These are phyloP conservation scores for Aspergillus sp. DNA, from an alignment of 2,329 filamentous ascomycete genomes.

Conservation along the genomic window DNA sequence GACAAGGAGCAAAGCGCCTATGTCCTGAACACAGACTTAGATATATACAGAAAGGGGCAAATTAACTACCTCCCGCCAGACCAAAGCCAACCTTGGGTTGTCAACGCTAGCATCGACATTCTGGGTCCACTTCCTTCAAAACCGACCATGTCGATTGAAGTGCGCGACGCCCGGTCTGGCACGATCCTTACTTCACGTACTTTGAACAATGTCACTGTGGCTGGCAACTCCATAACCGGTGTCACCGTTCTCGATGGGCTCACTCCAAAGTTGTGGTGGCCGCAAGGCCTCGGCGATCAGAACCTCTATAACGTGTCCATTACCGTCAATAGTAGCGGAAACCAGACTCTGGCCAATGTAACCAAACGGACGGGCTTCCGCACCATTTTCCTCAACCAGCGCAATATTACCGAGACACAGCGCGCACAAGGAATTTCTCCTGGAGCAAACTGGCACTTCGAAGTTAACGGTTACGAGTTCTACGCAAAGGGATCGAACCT, in stretches of 20 bases:
- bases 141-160: constrained; percentile 50
- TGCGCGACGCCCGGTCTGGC: constrained; percentile 48
- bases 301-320: constrained; percentile 60
- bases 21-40: constrained; percentile 57
- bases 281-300: constrained; percentile 58
- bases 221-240: constrained; percentile 53
- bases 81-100: constrained; percentile 59
- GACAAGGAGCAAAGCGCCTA: constrained; percentile 45
- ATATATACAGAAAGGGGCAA: constrained; percentile 61
- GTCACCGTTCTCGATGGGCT: constrained; percentile 46
- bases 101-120: constrained; percentile 63
- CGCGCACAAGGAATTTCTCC: constrained; percentile 57
- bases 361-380: constrained; percentile 62
- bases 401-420: constrained; percentile 57
- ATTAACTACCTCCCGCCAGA: constrained; percentile 61
- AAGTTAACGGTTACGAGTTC: constrained; percentile 65
- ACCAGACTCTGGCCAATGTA: constrained; percentile 46
- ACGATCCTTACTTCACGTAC: constrained; percentile 40
- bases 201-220: constrained; percentile 45
- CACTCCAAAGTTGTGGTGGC: constrained; percentile 63
- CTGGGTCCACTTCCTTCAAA: constrained; percentile 51
- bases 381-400: constrained; percentile 62
- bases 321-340: constrained; percentile 43
- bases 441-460: constrained; percentile 65
- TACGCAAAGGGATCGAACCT: constrained; percentile 67